Evolutionary conservation across 768 basidiomycete species (phyloP).

Genomic region (Serendipita vermifera): DNA sequence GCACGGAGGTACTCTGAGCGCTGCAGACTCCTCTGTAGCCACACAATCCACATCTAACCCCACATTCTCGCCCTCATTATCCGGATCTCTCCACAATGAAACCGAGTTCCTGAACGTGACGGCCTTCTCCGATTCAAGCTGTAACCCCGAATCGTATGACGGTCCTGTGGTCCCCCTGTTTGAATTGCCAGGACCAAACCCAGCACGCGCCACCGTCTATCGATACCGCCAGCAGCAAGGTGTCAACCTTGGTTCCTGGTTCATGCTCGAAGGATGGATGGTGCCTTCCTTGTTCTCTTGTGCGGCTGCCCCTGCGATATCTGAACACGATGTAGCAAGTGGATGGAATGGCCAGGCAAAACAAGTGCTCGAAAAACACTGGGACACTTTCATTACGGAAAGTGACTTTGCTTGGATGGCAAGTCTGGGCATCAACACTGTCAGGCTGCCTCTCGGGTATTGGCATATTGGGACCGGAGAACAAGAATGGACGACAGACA

Average conservation of each 20-base stretch:
- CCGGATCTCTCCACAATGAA: no score
- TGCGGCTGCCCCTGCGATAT: constrained; percentile 35
- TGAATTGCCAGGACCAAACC: no score
- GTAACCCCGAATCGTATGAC: no score
- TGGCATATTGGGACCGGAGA: constrained; percentile 90
- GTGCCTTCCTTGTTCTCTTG: constrained; percentile 50
- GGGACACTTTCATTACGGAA: constrained; percentile 32
- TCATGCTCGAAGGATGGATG: constrained; percentile 68
- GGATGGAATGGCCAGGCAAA: no score
- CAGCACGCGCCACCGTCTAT: constrained; percentile 36
- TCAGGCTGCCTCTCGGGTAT: constrained; percentile 70
- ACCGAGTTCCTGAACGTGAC: no score
- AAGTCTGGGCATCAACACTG: constrained; percentile 50
- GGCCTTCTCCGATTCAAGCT: no score
- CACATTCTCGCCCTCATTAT: no score
- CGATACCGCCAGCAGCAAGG: constrained; percentile 51
- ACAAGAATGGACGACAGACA: constrained; percentile 63
- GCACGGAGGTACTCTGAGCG: no score
- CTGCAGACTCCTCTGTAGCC: no score
- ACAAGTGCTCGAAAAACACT: constrained; percentile 29
- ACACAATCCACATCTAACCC: no score
- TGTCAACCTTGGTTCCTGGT: constrained; percentile 58
- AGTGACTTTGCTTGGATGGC: constrained; percentile 48
- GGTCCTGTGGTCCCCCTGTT: no score
- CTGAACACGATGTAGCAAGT: constrained; percentile 54